These are phyloP conservation scores for Draba incana DNA, from an alignment of 345 rosid species.

Conservation along the genomic window DNA sequence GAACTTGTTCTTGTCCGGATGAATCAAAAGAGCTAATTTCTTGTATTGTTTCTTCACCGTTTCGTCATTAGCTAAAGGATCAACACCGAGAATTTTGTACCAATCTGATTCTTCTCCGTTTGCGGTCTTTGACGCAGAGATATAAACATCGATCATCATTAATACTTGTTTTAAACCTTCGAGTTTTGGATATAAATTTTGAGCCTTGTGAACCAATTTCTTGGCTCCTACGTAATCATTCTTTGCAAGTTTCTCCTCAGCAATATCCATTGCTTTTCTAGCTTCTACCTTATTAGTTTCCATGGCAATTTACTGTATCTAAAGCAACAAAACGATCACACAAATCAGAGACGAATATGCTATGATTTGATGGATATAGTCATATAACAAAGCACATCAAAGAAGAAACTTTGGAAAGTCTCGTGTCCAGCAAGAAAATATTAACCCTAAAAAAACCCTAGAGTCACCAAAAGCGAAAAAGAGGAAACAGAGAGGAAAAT, in stretches of 20 bases:
- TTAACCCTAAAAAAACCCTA: no score
- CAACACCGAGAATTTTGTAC: slow-evolving; percentile 70
- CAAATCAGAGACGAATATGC: no score
- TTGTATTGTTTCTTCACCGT: slow-evolving; percentile 59
- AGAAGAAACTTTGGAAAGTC: no score
- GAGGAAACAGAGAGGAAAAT: no score
- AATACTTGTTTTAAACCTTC: slow-evolving; percentile 9
- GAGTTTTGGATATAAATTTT: slow-evolving; percentile 35
- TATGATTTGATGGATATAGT: no score
- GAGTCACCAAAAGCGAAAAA: no score
- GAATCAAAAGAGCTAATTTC: slow-evolving; percentile 69
- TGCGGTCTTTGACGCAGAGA: slow-evolving; percentile 1
- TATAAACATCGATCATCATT: slow-evolving; percentile 16
- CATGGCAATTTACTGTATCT: slow-evolving; percentile 39
- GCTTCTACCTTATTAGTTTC: slow-evolving; percentile 33
- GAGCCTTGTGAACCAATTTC: neutral
- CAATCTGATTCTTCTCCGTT: slow-evolving; percentile 59
- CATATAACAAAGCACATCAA: no score
- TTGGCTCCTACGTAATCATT: slow-evolving; percentile 10
- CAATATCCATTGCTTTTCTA: slow-evolving; percentile 6
- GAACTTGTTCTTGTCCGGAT: slow-evolving; percentile 84
- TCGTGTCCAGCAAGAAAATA: no score
- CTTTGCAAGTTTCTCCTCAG: slow-evolving; percentile 3
- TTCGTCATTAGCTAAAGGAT: slow-evolving; percentile 65
- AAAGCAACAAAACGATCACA: no score